Evolutionary conservation across 2,329 filamentous ascomycete genomes (phyloP), one percentile per base, ranked within the genome.

Genomic region (Fusarium sp.): DNA sequence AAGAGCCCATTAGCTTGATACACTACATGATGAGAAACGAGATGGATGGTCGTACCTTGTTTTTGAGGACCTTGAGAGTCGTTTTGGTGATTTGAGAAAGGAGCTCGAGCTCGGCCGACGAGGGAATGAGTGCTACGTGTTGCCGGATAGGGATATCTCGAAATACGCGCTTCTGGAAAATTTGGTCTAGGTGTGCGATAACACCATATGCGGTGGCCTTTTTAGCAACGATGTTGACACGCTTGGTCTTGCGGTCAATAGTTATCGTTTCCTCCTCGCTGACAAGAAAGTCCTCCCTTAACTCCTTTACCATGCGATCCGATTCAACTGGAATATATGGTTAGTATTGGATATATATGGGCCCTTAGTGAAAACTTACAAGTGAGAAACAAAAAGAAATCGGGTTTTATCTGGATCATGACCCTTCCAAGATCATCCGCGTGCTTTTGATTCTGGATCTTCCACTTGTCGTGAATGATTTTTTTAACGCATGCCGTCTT

Each of bases 401-500:
- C 63, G 14, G 82, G 81, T 14, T 79, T 76, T 22, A 89, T 72
- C 68, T 75, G 80, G 8, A 89, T 67, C 3, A 79, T 79, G 2
- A 83, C 76, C 35, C 81, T 79, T 7, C 88, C 89, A 5, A 84
- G 76, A 7, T 81, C 81, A 22, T 84, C 82, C 16, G 84, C 76
- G 18, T 87, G 77, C 70, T 89, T 86, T 63, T 83, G 81, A 3
- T 86, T 83, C 10, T 85, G 82, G n/a, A 90, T 71, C 4, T 82
- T 83, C 89, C 89, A 91, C 67, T 83, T 85, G 27, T 84, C 79
- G 14, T 83, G 82, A 81, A 90, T 81, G 62, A 91, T 79, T 64
- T 79, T 80, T 18, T 85, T 70, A 1, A 81, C 85, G 13, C 85
- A 76, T 31, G 72, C 81, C 42, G 84, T 78, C 76, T 90, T 90